These are phyloP conservation scores for Boechera stricta DNA, from an alignment of 345 rosid species.

Conservation along the genomic window DNA sequence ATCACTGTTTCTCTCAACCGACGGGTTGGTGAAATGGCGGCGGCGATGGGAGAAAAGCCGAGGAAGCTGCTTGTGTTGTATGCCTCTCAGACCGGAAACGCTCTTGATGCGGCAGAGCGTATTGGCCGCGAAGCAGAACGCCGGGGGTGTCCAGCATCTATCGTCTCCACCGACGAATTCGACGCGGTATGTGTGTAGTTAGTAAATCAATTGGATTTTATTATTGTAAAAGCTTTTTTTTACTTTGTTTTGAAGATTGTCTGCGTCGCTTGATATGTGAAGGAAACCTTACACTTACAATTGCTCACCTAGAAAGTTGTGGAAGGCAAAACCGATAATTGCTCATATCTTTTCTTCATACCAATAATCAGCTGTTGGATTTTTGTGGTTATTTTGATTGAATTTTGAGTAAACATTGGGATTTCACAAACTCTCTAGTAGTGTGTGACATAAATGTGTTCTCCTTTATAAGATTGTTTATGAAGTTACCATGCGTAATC, in stretches of 20 bases:
- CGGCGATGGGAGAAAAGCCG: constrained; percentile 51
- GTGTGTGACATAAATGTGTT: background rate
- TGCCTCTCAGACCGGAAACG: constrained; percentile 88
- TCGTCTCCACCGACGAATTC: constrained; percentile 66
- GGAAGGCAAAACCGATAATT: background rate
- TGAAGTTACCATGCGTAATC: background rate
- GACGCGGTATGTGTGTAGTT: constrained; percentile 53
- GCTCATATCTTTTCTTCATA: too few species aligned
- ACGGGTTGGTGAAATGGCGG: background rate
- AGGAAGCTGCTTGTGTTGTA: constrained; percentile 63
- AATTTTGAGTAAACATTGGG: background rate
- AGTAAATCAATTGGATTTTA: background rate
- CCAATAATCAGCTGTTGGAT: background rate
- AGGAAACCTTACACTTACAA: background rate
- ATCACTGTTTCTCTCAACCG: background rate
- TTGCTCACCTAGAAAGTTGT: background rate
- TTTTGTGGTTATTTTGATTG: background rate
- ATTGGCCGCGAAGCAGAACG: constrained; percentile 81
- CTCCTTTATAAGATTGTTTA: background rate
- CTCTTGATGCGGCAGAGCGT: constrained; percentile 86
- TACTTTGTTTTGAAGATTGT: constrained; percentile 1
- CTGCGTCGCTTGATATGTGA: background rate
- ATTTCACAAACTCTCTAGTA: background rate
- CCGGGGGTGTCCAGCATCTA: constrained; percentile 59
- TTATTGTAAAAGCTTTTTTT: constrained; percentile 25